Evolutionary conservation across 1,284 basidiomycete species (phyloP), one percentile per base, ranked within the genome.

Genomic region (Microbotryum saponariae): DNA sequence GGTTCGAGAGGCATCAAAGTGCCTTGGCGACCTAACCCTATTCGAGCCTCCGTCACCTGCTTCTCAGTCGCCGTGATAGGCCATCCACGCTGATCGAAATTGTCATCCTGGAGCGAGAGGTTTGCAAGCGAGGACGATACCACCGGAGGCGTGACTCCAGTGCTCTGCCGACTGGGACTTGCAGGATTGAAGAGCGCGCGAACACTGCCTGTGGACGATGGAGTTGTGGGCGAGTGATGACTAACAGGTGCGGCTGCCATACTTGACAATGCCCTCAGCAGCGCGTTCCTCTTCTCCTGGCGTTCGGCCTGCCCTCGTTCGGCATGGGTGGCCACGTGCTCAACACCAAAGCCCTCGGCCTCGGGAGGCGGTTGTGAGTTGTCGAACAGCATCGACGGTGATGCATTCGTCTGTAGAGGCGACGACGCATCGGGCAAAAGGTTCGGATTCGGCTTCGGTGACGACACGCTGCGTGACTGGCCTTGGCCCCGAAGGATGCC

Each of bases 201-300:
- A 42, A 42, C 37, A 42, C 37, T 42, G 16, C 37, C 37, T 18
- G 48, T 14, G 16, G 29, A 23, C 14, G 48, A 50, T 29, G 48
- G 29, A 4, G 48, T 50, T 6, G 21, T 29, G 29, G 48, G 48
- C 27, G 48, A 21, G 14, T 23, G 48, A 14, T 29, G 23, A 18
- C 12, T 16, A 12, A 10, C 37, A 42, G 37, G 37, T 3, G 37
- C 37, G 51, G 56, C 54, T 18, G 58, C 60, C n/a, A 68, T 61
- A 37, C 33, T 37, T 3, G 62, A 23, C 14, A 70, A 46, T 14
- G 67, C 67, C 12, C 62, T 51, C 12, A 70, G 51, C 10, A 70
- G 52, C 4, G 63, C 65, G 47, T 56, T 48, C 51, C 60, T 58
- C 48, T 68, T 68, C 59, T 68, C 66, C 23, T 48, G 45, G 33